phyloP scores from a whole-genome alignment of 371 early-diverging fungal species.

The Sporodiniella umbellata region DNA sequence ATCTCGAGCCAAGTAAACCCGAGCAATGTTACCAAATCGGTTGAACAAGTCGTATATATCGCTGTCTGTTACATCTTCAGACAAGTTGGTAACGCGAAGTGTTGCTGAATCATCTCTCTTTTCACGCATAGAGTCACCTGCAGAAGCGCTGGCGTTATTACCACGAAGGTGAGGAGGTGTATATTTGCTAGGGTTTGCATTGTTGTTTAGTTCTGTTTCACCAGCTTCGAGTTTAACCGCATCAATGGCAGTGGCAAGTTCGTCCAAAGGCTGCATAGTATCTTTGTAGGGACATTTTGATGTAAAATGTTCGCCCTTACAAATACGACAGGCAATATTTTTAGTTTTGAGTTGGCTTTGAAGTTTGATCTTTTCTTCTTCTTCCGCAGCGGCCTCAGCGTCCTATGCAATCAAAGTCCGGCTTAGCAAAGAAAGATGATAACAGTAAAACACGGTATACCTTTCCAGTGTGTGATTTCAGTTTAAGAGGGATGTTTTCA shows the following conservation, averaged over 20 bases:
- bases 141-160: slow-evolving; percentile 32
- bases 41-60: slow-evolving; percentile 89
- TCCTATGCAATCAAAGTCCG: slow-evolving; percentile 19
- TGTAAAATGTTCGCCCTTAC: slow-evolving; percentile 96
- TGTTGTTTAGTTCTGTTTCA: slow-evolving; percentile 7
- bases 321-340: slow-evolving; percentile 93
- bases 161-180: slow-evolving; percentile 83
- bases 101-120: slow-evolving; percentile 83
- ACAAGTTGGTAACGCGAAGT: slow-evolving; percentile 93
- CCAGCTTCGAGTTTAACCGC: slow-evolving; percentile 34
- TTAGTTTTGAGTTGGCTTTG: slow-evolving; percentile 56
- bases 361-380: slow-evolving; percentile 49
- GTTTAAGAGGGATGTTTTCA: slow-evolving; percentile 85
- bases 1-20: slow-evolving; percentile 86
- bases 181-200: slow-evolving; percentile 62
- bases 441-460: slow-evolving; percentile 9
- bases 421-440: background rate
- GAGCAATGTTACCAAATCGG: slow-evolving; percentile 77
- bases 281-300: slow-evolving; percentile 97
- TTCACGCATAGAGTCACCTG: slow-evolving; percentile 53
- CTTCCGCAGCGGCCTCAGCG: slow-evolving; percentile 54
- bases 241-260: slow-evolving; percentile 46
- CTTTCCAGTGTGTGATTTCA: slow-evolving; percentile 64
- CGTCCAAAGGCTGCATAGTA: slow-evolving; percentile 74
- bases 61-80: slow-evolving; percentile 86